Base-by-base conservation (phyloP, 805 yeast genomes). In the Cyberlindnera meyerae region DNA sequence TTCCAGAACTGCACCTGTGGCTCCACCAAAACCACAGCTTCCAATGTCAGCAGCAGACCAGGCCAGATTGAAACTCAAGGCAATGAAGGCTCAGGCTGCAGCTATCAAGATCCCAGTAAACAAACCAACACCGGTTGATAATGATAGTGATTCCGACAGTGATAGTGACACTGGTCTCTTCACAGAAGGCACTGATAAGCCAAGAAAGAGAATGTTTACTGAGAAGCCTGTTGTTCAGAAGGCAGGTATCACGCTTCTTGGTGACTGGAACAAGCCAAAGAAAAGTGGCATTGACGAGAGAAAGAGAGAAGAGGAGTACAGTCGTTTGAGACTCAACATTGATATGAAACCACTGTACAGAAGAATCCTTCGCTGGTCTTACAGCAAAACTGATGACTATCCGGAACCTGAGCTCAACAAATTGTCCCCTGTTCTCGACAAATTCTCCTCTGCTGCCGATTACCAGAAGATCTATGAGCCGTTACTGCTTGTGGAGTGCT, bases 401-500 rank as follows among this genome's bases (percentile, higher is more conserved):
- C 95, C 95, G 0, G 69, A 72, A n/a, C 73, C 68, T 18, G 72
- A 66, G 5, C 58, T 58, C 2, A 50, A 53, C 2, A 57, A 64
- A 1, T 24, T 47, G 11, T 18, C 17, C 18, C 31, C 43, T 3
- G 80, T 85, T 6, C 71, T 73, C 20, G 77, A 77, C 45, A 51
- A 60, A 2, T 93, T 85, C 52, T 39, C 51, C 0, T 63, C 73
- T 34, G 77, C 78, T 5, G 65, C 62, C n/a, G 87, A 82, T 3
- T 93, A 94, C 52, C 73, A 73, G 32, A 64, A 66, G 24, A 68
- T 74, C 1, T 82, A 86, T 58, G 84, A 80, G 47, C 98, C 98
- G 0, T 66, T 93, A 29, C 63, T 93, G 29, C 62, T 89, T 55
- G 61, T 90, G 27, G 99, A 93, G 61, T 84, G 95, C 45, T 94